Conservation (phyloP, 768 basidiomycete genomes). For the Lactarius deliciosus region DNA sequence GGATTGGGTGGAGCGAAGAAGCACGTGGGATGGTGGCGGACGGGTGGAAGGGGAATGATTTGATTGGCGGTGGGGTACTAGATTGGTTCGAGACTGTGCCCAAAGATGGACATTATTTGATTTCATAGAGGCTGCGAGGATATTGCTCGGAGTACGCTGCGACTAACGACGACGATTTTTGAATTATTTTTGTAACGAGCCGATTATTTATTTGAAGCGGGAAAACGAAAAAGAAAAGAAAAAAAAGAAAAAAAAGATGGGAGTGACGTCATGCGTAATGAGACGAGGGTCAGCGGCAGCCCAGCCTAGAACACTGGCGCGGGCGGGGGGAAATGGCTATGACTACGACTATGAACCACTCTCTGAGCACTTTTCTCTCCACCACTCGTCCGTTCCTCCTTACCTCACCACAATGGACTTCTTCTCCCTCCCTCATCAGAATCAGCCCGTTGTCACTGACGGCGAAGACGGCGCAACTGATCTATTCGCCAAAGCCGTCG, state of each 20-base stretch:
- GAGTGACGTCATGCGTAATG: conserved; percentile 24
- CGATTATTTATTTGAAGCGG: background rate
- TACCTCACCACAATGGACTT: conserved; percentile 27
- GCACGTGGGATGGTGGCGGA: conserved; percentile 20
- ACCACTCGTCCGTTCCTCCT: background rate
- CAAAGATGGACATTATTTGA: background rate
- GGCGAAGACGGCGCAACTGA: conserved; percentile 36
- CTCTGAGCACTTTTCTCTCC: conserved; percentile 1
- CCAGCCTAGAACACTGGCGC: conserved; percentile 26
- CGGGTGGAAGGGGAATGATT: conserved; percentile 7
- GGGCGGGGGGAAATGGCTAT: conserved; percentile 17
- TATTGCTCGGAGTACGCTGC: background rate
- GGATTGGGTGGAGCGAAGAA: conserved; percentile 24
- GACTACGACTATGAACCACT: background rate
- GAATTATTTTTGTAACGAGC: background rate
- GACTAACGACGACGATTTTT: no score
- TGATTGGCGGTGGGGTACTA: conserved; percentile 18
- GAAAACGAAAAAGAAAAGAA: background rate
- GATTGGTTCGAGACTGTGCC: conserved; percentile 22
- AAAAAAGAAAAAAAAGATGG: background rate
- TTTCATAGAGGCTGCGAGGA: background rate
- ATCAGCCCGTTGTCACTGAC: conserved; percentile 17
- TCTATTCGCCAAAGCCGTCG: conserved; percentile 57
- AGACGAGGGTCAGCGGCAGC: background rate
- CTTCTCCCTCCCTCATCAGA: conserved; percentile 29